Conservation (phyloP, 2,329 filamentous ascomycete genomes). For the Aspergillus tubingensis region DNA sequence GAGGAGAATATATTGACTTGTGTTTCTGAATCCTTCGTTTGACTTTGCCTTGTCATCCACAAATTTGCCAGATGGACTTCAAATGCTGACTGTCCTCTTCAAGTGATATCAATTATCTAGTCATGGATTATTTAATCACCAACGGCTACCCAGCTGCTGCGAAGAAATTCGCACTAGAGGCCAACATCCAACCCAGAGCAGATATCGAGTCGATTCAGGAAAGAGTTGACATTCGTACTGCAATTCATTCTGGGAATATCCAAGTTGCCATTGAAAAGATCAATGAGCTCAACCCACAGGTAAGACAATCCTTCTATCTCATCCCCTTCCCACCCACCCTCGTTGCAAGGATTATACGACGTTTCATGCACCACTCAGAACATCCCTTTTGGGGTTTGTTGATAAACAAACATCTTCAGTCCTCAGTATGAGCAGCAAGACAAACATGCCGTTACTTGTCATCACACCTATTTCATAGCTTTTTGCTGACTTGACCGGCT, state of each 20-base stretch:
- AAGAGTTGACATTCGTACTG: conserved; percentile 79
- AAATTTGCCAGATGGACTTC: conserved; percentile 9
- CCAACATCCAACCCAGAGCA: conserved; percentile 76
- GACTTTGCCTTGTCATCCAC: conserved; percentile 4
- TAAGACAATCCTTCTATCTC: conserved; percentile 53
- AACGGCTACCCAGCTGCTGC: conserved; percentile 93
- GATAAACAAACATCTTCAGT: conserved; percentile 78
- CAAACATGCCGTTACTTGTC: conserved; percentile 11
- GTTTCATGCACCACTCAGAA: conserved; percentile 99
- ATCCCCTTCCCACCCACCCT: conserved; percentile 14
- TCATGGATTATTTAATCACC: conserved; percentile 95
- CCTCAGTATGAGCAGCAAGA: conserved; percentile 74
- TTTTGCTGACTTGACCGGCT: conserved; percentile 27
- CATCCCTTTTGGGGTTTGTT: conserved; percentile 80
- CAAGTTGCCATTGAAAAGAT: conserved; percentile 81
- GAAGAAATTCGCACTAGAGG: conserved; percentile 89
- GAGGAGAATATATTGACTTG: conserved; percentile 89
- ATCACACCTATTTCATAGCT: conserved; percentile 16
- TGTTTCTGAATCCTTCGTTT: conserved; percentile 61
- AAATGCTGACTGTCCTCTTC: conserved; percentile 31
- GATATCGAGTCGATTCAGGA: conserved; percentile 72
- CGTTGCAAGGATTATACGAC: conserved; percentile 85
- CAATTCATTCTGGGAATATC: conserved; percentile 83
- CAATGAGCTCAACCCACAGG: conserved; percentile 88
- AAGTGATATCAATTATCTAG: conserved; percentile 92